Conservation (phyloP, 805 yeast genomes). For the Teunomyces panamensis region DNA sequence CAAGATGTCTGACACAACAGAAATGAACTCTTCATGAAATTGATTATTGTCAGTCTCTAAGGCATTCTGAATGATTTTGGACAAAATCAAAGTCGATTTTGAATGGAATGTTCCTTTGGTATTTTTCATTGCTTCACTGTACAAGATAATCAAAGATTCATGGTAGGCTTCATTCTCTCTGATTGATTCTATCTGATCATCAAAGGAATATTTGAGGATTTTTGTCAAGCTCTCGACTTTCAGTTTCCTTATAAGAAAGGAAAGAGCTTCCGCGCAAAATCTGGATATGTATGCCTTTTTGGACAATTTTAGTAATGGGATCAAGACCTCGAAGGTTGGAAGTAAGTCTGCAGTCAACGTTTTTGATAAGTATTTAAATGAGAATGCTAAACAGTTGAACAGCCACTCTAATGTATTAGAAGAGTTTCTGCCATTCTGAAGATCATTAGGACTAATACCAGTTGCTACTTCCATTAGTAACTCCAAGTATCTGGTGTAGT, state of each 20-base stretch:
- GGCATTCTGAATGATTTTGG: constrained; percentile 38
- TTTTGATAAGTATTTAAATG: constrained; percentile 82
- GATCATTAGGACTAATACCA: constrained; percentile 37
- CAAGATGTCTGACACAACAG: constrained; percentile 56
- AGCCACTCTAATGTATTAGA: constrained; percentile 74
- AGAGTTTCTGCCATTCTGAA: constrained; percentile 53
- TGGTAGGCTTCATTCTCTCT: constrained; percentile 48
- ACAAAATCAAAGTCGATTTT: constrained; percentile 53
- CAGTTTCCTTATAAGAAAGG: constrained; percentile 76
- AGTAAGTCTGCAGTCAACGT: constrained; percentile 57
- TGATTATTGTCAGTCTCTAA: constrained; percentile 6
- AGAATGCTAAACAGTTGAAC: constrained; percentile 80
- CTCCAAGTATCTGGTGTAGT: constrained; percentile 52
- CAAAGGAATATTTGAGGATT: constrained; percentile 46
- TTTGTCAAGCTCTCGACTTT: constrained; percentile 42
- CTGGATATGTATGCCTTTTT: constrained; percentile 66
- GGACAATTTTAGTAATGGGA: constrained; percentile 59
- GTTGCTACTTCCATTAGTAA: constrained; percentile 48
- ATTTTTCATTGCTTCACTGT: constrained; percentile 71
- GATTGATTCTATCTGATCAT: constrained; percentile 26
- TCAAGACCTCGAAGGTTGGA: constrained; percentile 64
- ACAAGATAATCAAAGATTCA: constrained; percentile 57
- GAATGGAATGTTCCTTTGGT: constrained; percentile 76
- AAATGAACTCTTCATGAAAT: constrained; percentile 8
- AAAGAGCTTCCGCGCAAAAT: constrained; percentile 87